Conservation (phyloP, 2,329 filamentous ascomycete species). For the Malbranchea zuffiana region DNA sequence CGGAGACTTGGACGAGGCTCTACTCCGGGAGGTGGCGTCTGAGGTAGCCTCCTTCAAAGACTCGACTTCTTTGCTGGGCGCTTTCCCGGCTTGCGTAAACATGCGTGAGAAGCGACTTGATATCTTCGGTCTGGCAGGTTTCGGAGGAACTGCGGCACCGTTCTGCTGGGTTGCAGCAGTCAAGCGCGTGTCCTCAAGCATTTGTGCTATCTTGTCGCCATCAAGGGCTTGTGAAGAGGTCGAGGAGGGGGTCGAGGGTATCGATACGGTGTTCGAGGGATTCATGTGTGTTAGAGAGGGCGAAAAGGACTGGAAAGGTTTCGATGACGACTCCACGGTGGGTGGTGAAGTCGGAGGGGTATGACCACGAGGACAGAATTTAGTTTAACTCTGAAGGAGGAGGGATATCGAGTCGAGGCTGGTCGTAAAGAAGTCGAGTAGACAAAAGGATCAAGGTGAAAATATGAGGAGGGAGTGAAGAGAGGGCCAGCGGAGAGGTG, state of each 20-base stretch:
- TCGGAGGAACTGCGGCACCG: slow-evolving; percentile 19
- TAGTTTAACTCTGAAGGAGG: slow-evolving; percentile 6
- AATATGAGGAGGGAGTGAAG: background rate
- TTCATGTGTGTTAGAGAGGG: slow-evolving; percentile 28
- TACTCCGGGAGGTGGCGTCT: slow-evolving; percentile 2
- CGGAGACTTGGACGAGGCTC: slow-evolving; percentile 1
- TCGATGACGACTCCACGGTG: too few species aligned
- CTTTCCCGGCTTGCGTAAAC: slow-evolving; percentile 35
- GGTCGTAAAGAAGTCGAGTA: too few species aligned
- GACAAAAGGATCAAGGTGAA: too few species aligned
- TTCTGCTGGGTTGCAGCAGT: slow-evolving; percentile 8
- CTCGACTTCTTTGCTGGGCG: slow-evolving; percentile 24
- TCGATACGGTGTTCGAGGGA: slow-evolving; percentile 33
- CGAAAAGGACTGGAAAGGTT: slow-evolving; percentile 18
- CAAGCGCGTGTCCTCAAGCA: slow-evolving; percentile 35
- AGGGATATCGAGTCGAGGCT: too few species aligned
- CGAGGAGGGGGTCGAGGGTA: slow-evolving; percentile 35
- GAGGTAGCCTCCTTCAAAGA: slow-evolving; percentile 21
- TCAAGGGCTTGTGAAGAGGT: slow-evolving; percentile 23
- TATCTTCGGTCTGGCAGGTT: slow-evolving; percentile 34
- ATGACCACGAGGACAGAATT: background rate
- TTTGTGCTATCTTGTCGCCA: slow-evolving; percentile 31
- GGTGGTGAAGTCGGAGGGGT: slow-evolving; percentile 17
- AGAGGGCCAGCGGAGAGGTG: too few species aligned
- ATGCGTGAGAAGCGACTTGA: slow-evolving; percentile 37